Percentiles rank a stretch among this genome's conserved stretches.
Evolutionary conservation across 768 basidiomycete genomes (phyloP).

Genomic region (Rhizopogon vesiculosus): DNA sequence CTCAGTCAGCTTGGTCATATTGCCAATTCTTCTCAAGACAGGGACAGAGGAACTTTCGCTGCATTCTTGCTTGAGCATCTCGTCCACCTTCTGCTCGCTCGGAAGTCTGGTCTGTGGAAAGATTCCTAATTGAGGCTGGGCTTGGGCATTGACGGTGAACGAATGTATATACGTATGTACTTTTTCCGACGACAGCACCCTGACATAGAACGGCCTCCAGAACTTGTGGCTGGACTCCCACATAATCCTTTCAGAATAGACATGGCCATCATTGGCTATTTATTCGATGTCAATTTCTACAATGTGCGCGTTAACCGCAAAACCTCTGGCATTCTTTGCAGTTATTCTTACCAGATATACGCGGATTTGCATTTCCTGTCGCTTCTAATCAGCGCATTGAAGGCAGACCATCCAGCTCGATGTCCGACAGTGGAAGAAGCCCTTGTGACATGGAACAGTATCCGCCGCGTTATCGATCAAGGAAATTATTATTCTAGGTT

Average conservation of each 20-base stretch:
- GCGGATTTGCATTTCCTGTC: neutral
- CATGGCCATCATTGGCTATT: conserved; percentile 21
- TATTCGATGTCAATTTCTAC: conserved; percentile 16
- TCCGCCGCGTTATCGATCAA: neutral
- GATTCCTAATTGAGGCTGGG: too few species aligned
- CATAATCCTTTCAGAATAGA: conserved; percentile 29
- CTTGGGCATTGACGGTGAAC: too few species aligned
- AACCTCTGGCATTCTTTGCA: neutral
- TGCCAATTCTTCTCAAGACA: too few species aligned
- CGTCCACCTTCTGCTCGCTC: too few species aligned
- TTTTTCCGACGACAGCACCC: too few species aligned
- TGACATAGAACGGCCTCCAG: conserved; percentile 10
- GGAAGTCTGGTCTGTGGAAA: too few species aligned
- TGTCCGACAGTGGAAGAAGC: neutral
- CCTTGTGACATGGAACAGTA: neutral
- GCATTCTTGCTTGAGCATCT: too few species aligned
- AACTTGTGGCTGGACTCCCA: conserved; percentile 13
- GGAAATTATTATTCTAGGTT: neutral
- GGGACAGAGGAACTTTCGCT: too few species aligned
- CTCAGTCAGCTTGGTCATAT: too few species aligned
- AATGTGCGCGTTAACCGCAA: neutral
- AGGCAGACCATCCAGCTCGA: neutral
- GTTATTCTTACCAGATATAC: neutral
- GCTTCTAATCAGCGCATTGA: neutral
- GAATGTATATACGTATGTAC: too few species aligned